phyloP scores from a whole-genome alignment of 192 early-diverging fungal species.

The Entomortierella beljakovae region DNA sequence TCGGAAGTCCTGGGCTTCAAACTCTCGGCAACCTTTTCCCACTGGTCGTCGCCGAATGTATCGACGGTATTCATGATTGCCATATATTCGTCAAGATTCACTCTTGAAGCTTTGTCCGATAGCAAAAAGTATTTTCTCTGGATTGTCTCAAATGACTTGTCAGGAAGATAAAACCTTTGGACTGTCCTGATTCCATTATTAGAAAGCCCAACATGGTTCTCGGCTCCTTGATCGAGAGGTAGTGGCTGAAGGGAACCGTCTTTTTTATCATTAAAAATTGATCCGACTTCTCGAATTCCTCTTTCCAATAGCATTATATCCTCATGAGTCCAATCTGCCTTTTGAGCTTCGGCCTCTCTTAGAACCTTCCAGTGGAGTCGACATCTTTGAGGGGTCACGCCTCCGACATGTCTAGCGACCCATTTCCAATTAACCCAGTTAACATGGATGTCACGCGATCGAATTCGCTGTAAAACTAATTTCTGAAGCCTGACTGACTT shows the following conservation, averaged over 20 bases:
- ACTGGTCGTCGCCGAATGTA: slow-evolving; percentile 25
- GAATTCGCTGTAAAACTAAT: slow-evolving; percentile 32
- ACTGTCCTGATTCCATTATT: slow-evolving; percentile 18
- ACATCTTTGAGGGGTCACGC: slow-evolving; percentile 28
- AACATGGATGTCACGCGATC: slow-evolving; percentile 37
- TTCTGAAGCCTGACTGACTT: slow-evolving; percentile 41
- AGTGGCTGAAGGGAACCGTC: neutral
- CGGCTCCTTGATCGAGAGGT: too few relatives aligned
- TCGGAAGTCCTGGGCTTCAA: neutral
- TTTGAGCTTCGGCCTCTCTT: slow-evolving; percentile 11
- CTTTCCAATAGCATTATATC: slow-evolving; percentile 25
- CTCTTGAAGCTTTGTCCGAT: slow-evolving; percentile 34
- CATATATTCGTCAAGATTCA: slow-evolving; percentile 45
- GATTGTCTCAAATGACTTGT: neutral
- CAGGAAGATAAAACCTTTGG: slow-evolving; percentile 32
- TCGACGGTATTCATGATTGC: slow-evolving; percentile 45
- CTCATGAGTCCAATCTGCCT: slow-evolving; percentile 27
- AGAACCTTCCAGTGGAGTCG: slow-evolving; percentile 26
- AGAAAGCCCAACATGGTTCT: neutral
- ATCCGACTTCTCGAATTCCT: slow-evolving; percentile 36
- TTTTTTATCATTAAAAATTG: slow-evolving; percentile 14
- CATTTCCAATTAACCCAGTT: slow-evolving; percentile 53
- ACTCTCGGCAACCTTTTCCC: slow-evolving; percentile 39
- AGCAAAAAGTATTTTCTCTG: slow-evolving; percentile 41
- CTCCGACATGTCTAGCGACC: slow-evolving; percentile 44